Conservation (phyloP, 1,139 yeast species). For the Pichia cactophila region DNA sequence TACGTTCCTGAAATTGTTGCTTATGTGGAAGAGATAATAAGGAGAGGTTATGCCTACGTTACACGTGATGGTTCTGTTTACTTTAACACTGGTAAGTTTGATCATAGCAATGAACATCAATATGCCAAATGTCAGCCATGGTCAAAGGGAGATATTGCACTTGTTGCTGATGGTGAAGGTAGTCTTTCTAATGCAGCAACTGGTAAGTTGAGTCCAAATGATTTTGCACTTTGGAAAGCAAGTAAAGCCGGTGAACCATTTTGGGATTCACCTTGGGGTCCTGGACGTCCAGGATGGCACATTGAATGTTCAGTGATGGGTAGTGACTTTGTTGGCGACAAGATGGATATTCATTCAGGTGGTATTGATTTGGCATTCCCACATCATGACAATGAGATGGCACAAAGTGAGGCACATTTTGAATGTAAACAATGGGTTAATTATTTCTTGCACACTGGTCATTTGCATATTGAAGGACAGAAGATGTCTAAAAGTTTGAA, state of each 20-base stretch:
- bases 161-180: constrained; percentile 95
- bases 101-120: constrained; percentile 58
- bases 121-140: constrained; percentile 98
- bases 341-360: constrained; percentile 93
- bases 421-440: constrained; percentile 93
- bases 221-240: constrained; percentile 95
- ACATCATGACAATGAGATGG: constrained; percentile 98
- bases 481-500: constrained; percentile 94
- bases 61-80: constrained; percentile 89
- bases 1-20: constrained; percentile 85
- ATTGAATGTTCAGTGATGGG: constrained; percentile 99
- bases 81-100: constrained; percentile 82
- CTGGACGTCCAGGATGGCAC: constrained; percentile 99
- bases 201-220: constrained; percentile 67
- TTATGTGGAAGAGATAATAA: constrained; percentile 67
- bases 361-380: constrained; percentile 98
- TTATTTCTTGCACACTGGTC: constrained; percentile 94
- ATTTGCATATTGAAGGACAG: constrained; percentile 95
- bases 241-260: constrained; percentile 97
- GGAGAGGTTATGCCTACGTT: constrained; percentile 76
- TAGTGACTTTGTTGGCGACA: constrained; percentile 71
- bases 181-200: constrained; percentile 45
- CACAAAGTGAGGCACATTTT: constrained; percentile 91
- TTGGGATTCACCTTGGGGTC: constrained; percentile 95
- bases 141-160: constrained; percentile 84